phyloP scores from a whole-genome alignment of 2,329 filamentous ascomycete species.

The Phaeosphaeriaceae sp. region DNA sequence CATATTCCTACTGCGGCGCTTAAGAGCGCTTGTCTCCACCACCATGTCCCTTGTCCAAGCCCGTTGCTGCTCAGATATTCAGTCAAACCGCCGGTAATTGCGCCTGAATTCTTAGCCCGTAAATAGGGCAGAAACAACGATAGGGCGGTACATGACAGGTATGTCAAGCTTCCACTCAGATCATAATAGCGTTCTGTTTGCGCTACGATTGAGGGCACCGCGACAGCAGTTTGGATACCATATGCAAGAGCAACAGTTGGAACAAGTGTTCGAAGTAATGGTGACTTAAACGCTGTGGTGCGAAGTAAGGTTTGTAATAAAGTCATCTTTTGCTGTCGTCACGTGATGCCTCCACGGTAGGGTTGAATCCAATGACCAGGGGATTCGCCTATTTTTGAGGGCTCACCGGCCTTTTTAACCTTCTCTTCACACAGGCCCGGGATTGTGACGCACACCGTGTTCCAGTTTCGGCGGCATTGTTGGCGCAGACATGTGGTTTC shows the following conservation, averaged over 20 bases:
- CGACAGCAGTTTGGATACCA: slow-evolving; percentile 67
- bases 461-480: not conserved
- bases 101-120: slow-evolving; percentile 59
- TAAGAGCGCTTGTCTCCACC: slow-evolving; percentile 67
- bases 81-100: slow-evolving; percentile 44
- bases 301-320: slow-evolving; percentile 60
- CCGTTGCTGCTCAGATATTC: slow-evolving; percentile 38
- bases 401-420: too few species aligned
- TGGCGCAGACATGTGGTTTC: slow-evolving; percentile 9
- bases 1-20: slow-evolving; percentile 65
- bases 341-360: not conserved
- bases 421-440: not conserved
- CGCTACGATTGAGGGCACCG: slow-evolving; percentile 65
- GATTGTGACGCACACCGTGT: slow-evolving; percentile 1
- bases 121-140: slow-evolving; percentile 67
- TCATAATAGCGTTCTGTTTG: slow-evolving; percentile 73
- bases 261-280: slow-evolving; percentile 67
- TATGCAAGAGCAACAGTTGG: slow-evolving; percentile 68
- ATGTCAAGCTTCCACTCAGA: slow-evolving; percentile 69
- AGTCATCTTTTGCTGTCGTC: slow-evolving; percentile 29
- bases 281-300: slow-evolving; percentile 66
- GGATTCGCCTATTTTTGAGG: too few species aligned
- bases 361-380: too few species aligned
- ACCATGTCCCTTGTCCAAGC: slow-evolving; percentile 45
- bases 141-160: slow-evolving; percentile 68